Conservation (phyloP, 306 rosid species). For the Styphnolobium japonicum region DNA sequence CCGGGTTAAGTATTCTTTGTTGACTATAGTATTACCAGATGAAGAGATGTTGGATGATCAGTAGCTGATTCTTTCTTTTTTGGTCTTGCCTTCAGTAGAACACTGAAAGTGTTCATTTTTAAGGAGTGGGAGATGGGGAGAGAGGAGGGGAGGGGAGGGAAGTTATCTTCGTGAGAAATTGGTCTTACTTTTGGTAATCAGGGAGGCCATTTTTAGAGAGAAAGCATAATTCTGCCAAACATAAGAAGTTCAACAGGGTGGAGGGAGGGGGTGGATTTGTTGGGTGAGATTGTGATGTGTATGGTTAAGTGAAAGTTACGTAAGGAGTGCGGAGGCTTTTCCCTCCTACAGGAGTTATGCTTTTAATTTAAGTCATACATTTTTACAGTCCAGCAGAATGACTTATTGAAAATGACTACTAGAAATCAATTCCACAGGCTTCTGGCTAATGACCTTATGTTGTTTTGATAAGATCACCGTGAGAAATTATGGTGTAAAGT, state of each 20-base stretch:
- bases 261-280: not conserved
- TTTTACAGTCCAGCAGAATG: not conserved
- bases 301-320: not conserved
- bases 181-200: not conserved
- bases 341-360: not conserved
- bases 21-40: conserved; percentile 68
- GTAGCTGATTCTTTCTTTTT: conserved; percentile 34
- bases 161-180: not conserved
- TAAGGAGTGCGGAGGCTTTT: not conserved
- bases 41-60: conserved; percentile 65
- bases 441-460: not conserved
- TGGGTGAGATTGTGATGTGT: not conserved
- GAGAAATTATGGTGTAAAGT: conserved; percentile 14
- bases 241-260: not conserved
- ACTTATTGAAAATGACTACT: conserved; percentile 2
- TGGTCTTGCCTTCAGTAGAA: conserved; percentile 17
- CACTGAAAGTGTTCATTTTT: not conserved
- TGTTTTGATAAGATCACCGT: not conserved
- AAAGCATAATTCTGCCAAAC: not conserved
- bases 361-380: conserved; percentile 3
- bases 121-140: not conserved
- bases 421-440: conserved; percentile 3
- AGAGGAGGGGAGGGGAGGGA: not conserved
- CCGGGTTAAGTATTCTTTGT: conserved; percentile 76
- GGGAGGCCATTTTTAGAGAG: not conserved